Evolutionary conservation across 345 rosid species (phyloP), one percentile per base, ranked within the genome.

Genomic region (Conringia planisiliqua): DNA sequence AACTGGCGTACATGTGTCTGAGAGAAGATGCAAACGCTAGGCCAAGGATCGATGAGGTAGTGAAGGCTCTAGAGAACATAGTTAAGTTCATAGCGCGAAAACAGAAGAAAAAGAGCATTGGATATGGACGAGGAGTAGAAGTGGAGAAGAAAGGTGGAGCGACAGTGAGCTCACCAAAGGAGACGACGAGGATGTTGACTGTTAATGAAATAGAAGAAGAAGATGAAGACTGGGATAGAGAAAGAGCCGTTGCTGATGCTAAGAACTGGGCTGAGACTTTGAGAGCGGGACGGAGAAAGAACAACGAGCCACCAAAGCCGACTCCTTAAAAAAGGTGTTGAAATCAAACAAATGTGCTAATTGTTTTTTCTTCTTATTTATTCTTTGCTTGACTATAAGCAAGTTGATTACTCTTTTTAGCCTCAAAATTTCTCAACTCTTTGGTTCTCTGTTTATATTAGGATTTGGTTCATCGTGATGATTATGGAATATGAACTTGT

Each of bases 1-100:
- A 86, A 42, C 64, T 94, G 50, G 92, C 90, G 14, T 62, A 77
- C 13, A 68, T 73, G 75, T 91, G 96, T 69, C 17, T 86, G 32
- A 60, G 62, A 42, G 88, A 85, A 42, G 84, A 81, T 7, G 86
- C 87, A 3, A 73, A 32, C 17, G 17, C 17, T 47, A 86, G 95
- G 2, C 97, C 96, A 71, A 14, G 74, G 5, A 79, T 85, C 2
- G 64, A 57, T 5, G 93, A 94, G 0, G 77, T 88, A 44, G 82
- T 85, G 66, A 29, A 5, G 0, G 90, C 93, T 51, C 78, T 91
- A 35, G 78, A 83, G 3, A 83, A 66, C 76, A 76, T 91, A 62
- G 59, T 77, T 13, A 56, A 83, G 47, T 76, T 54, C 44, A 78
- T 71, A 33, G 66, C 63, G 29, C 44, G 71, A 20, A 69, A 73